Evolutionary conservation across 148 eudicot species (phyloP).

Genomic region (Fagopyrum esculentum): DNA sequence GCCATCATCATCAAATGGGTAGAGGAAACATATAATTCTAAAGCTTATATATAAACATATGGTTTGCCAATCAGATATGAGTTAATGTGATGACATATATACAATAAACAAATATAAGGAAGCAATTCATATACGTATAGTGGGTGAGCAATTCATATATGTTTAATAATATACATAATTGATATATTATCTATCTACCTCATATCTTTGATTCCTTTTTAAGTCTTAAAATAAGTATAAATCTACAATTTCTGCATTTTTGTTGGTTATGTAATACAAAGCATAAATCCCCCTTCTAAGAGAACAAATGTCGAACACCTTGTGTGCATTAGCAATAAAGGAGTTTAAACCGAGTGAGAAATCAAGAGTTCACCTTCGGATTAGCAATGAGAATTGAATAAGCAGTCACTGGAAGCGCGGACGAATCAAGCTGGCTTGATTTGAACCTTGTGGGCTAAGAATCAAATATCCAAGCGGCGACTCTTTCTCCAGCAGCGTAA

Average conservation of each 20-base stretch:
- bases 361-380: background rate
- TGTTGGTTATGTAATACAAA: no score
- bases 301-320: constrained; percentile 1
- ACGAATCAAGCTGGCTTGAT: background rate
- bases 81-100: background rate
- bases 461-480: background rate
- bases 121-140: constrained; percentile 1
- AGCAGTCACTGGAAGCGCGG: background rate
- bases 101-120: background rate
- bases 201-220: background rate
- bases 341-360: background rate
- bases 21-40: background rate
- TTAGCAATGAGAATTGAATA: background rate
- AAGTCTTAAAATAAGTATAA: background rate
- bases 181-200: background rate
- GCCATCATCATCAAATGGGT: constrained; percentile 2
- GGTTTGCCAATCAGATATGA: constrained; percentile 2
- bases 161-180: background rate
- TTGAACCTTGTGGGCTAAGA: background rate
- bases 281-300: background rate
- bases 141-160: constrained; percentile 9
- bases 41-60: background rate
- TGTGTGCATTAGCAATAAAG: background rate
- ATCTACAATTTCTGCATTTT: background rate
- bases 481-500: background rate